phyloP scores from a whole-genome alignment of 768 basidiomycete species.

The Gloeophyllum trabeum region DNA sequence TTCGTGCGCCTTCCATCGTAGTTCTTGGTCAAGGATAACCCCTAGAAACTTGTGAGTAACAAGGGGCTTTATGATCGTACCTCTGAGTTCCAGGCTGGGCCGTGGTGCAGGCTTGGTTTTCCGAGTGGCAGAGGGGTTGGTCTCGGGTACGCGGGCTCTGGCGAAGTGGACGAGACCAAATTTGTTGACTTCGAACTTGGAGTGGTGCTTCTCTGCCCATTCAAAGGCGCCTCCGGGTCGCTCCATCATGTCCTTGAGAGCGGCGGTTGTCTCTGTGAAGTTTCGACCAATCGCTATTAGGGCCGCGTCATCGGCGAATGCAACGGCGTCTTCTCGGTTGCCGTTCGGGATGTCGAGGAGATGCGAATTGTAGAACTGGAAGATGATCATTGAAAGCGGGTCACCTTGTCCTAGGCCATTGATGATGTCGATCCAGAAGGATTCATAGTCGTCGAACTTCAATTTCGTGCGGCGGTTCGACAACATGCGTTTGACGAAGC shows the following conservation, averaged over 20 bases:
- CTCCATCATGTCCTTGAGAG: neutral
- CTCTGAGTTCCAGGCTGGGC: neutral
- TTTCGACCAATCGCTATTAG: slow-evolving; percentile 13
- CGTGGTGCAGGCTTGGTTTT: neutral
- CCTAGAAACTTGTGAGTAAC: slow-evolving; percentile 4
- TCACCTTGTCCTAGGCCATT: slow-evolving; percentile 14
- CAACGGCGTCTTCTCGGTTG: slow-evolving; percentile 11
- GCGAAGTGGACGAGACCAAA: neutral
- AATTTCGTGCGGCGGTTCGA: slow-evolving; percentile 4
- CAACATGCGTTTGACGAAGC: slow-evolving; percentile 6
- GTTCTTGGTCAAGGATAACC: slow-evolving; percentile 3
- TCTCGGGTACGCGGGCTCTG: neutral
- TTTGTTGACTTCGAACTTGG: neutral
- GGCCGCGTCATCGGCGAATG: slow-evolving; percentile 20
- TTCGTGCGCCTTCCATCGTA: slow-evolving; percentile 2
- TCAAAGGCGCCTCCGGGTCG: neutral
- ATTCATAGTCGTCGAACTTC: slow-evolving; percentile 8
- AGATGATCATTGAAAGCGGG: slow-evolving; percentile 13
- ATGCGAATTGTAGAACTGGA: slow-evolving; percentile 12
- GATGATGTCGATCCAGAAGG: slow-evolving; percentile 2
- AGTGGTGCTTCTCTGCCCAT: neutral
- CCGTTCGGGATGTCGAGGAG: slow-evolving; percentile 5
- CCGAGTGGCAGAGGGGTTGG: neutral
- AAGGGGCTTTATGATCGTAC: neutral
- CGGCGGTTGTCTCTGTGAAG: slow-evolving; percentile 11